Base-by-base conservation (phyloP, 1,284 basidiomycete species). In the Trametes hirsuta region DNA sequence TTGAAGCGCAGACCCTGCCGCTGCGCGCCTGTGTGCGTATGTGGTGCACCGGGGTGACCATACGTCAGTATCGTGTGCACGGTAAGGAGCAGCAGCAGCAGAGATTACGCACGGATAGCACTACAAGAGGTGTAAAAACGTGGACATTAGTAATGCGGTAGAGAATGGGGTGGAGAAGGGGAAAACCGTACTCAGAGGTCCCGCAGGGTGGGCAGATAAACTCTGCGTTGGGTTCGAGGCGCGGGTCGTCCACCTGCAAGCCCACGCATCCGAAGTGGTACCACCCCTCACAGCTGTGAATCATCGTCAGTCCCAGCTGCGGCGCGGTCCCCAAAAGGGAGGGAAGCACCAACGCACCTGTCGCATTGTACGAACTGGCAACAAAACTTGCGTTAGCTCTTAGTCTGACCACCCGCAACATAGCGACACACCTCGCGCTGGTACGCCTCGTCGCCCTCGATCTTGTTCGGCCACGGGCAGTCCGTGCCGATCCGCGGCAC, bases 191-290 rank as follows among this genome's bases (percentile, higher is more conserved):
- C 64, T 55, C 47, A 4, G 61, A 63, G n/a, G 41, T 48, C 12
- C 61, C 61, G 56, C 64, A 65, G 0, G 64, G 64, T 11, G 64
- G 61, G 24, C 64, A 65, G 11, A 59, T 3, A 46, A 61, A 65
- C 25, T 58, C 46, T 3, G 55, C 61, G 15, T 63, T 55, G 0
- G 61, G 61, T 11, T 65, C 61, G 1, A 63, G 53, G 6, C 64
- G 59, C 1, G 61, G 56, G 41, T 65, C 64, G 35, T 47, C 59
- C 5, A 24, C 37, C 11, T n/a, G 8, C 21, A 65, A 37, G 5
- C 64, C 64, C 39, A 65, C 64, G 41, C 64, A 65, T 3, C 61
- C 64, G 11, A 63, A 65, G 41, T 65, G 64, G n/a, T 65, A 65
- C 64, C 64, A 65, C 6, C 53, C 61, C 30, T 65, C 55, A 36